Base-by-base conservation (phyloP, 1,284 basidiomycete genomes). In the Inonotus obliquus region DNA sequence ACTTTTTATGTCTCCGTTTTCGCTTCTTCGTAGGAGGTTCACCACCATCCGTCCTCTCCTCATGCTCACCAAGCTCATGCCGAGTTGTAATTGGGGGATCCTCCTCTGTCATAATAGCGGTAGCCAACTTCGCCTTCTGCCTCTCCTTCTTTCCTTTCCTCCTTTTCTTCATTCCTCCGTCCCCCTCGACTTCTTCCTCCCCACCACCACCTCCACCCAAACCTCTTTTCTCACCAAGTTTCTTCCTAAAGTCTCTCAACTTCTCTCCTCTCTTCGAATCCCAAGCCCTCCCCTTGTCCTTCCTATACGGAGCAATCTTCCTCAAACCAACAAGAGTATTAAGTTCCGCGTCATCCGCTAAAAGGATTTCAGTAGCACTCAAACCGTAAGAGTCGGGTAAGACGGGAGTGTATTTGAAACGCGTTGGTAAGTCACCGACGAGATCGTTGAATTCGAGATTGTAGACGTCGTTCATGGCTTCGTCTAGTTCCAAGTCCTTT, bases 361-460 rank as follows among this genome's bases (percentile, higher is more conserved):
- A 81, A 21, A 99, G 80, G 66, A 99, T 95, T 71, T 99, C 96
- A 1, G 82, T 86, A 0, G 96, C 85, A 0, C 87, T 83, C 49
- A 99, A 83, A 7, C 85, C 87, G 73, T 84, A 97, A 38, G 76
- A 75, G 62, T 89, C 81, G 0, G 88, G 75, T 37, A 85, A 77
- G 13, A 94, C 86, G 51, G 86, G 80, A 6, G 86, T 81, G 72
- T 99, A 99, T 72, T 92, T 90, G 85, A 99, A 99, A 13, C 94
- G 89, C 0, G 96, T 98, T 1, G 94, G 89, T 67, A 94, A 77
- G 71, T 89, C 94, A 5, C 90, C 96, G 63, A 96, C 94, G 79
- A 97, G 84, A 72, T 98, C 96, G 74, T 98, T 98, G 78, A 98
- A 97, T 67, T 98, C 95, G 19, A 98, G 80, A 32, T 80, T 85